A percentile compares a stretch with the other conserved stretches of the same genome.
Evolutionary conservation across 1,284 basidiomycete genomes (phyloP).

Genomic region (Tilletiopsis washingtonensis): DNA sequence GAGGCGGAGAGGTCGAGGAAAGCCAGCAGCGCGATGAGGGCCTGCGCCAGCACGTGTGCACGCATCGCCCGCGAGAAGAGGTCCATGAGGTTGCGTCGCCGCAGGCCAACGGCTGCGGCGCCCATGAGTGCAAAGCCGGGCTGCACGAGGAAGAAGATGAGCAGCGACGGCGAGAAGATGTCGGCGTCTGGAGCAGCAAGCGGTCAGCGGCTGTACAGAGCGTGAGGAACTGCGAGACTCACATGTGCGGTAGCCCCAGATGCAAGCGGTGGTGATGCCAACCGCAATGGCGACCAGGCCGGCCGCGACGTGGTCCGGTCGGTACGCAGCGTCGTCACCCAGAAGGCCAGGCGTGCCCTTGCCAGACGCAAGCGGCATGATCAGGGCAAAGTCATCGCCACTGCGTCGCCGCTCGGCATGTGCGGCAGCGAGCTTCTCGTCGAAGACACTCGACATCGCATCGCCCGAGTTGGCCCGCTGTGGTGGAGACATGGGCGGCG

Average conservation of each 20-base stretch:
- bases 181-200: slow-evolving; percentile 15
- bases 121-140: slow-evolving; percentile 18
- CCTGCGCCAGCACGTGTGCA: slow-evolving; percentile 24
- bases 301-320: slow-evolving; percentile 14
- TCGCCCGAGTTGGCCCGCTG: no score
- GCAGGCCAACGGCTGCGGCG: slow-evolving; percentile 13
- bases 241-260: slow-evolving; percentile 16
- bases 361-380: no score
- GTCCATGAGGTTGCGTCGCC: slow-evolving; percentile 22
- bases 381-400: no score
- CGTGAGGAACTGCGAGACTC: slow-evolving; percentile 2
- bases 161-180: slow-evolving; percentile 19
- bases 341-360: no score
- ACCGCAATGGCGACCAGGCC: slow-evolving; percentile 18
- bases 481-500: no score
- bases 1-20: slow-evolving; percentile 4
- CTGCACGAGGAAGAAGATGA: slow-evolving; percentile 26
- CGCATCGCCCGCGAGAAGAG: slow-evolving; percentile 25
- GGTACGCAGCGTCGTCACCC: no score
- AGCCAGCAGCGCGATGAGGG: slow-evolving; percentile 17
- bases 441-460: no score
- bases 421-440: no score
- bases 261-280: slow-evolving; percentile 16
- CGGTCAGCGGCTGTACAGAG: background rate
- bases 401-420: no score